phyloP scores from a whole-genome alignment of 768 basidiomycete species.

The Tricholoma furcatifolium region DNA sequence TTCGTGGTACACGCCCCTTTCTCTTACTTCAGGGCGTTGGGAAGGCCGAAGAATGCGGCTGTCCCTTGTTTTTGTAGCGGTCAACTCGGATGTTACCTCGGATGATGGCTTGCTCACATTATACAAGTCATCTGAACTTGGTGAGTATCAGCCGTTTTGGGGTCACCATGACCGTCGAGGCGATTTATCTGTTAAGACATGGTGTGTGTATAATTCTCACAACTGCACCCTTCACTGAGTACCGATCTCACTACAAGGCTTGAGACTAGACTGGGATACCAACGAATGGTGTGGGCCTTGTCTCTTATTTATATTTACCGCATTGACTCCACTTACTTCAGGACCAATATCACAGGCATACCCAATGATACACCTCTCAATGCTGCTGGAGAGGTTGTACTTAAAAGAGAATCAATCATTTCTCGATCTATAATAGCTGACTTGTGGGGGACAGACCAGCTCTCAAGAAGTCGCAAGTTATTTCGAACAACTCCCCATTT shows the following conservation, averaged over 20 bases:
- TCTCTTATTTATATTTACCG: not conserved
- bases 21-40: too few species aligned
- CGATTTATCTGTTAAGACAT: not conserved
- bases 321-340: not conserved
- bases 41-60: too few species aligned
- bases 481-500: not conserved
- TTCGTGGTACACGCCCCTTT: too few species aligned
- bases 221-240: not conserved
- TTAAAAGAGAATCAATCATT: not conserved
- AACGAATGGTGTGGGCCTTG: not conserved
- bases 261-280: constrained; percentile 1
- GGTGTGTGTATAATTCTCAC: not conserved
- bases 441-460: not conserved
- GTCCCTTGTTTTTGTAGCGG: too few species aligned
- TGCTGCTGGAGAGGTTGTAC: not conserved
- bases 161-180: not conserved
- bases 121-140: not conserved
- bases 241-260: not conserved
- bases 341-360: not conserved
- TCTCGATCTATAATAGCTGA: not conserved
- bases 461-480: not conserved
- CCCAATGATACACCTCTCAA: not conserved
- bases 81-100: too few species aligned
- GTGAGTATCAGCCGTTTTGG: not conserved
- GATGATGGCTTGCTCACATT: too few species aligned